Base-by-base conservation (phyloP, 2,329 filamentous ascomycete genomes). In the Epichloe brachyelytri region DNA sequence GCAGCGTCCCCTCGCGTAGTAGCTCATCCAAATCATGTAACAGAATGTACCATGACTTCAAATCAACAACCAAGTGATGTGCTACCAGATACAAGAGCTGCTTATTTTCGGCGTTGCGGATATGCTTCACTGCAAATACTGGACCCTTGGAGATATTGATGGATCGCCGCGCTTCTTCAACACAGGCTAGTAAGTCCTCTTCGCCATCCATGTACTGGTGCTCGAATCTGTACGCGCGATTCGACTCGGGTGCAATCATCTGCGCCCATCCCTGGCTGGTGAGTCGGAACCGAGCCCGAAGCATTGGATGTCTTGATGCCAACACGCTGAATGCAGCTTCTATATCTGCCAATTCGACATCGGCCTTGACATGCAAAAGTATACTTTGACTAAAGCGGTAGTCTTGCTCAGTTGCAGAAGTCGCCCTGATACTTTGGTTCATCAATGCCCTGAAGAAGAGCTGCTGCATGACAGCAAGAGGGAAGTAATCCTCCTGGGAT, bases 401-500 rank as follows among this genome's bases (percentile, higher is more conserved):
- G 20, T 63, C 68, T 0, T 67, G 66, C 2, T 67, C 64, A 4
- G 56, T 51, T 1, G 58, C 52, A 38, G 60, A 58, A 26, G 67
- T 58, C 14, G 61, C 57, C 26, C 62, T 60, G 11, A 58, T 52
- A 46, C 67, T 61, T 1, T 63, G 65, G 4, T 69, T 69, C 60
- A 74, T 70, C 2, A 64, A 60, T 0, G 73, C 74, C 54, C 73
- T 66, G 48, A 78, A 77, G 57, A 75, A 76, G 4, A 79, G 64
- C 50, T 73, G 71, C 60, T 79, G 76, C 70, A 78, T 78, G 3
- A 75, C 70, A 1, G 75, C 73, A 10, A 78, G 65, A 10, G 71
- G 69, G 54, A 76, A 78, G 34, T 56, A 57, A 53, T 61, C 63
- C 46, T 64, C 63, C 19, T 69, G 67, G 8, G 58, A 51, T 1